Percentiles rank a stretch among this genome's conserved stretches.
Conservation (phyloP, 768 basidiomycete species). For the Hygrophorus pudorinus region DNA sequence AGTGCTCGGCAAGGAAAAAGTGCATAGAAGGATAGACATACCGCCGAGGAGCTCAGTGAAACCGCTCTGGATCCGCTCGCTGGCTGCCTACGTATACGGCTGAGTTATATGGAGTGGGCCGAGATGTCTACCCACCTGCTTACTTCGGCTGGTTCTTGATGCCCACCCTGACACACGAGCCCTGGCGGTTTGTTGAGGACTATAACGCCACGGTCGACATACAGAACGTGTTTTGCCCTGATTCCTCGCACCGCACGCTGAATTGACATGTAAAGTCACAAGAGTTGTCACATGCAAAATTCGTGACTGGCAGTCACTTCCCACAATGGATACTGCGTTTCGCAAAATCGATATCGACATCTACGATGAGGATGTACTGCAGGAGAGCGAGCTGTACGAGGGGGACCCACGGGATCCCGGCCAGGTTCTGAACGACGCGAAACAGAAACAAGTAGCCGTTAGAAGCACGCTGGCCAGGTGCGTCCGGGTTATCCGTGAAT, state of each 20-base stretch:
- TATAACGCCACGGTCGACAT: conserved; percentile 43
- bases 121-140: conserved; percentile 6
- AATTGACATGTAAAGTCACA: neutral
- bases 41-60: conserved; percentile 29
- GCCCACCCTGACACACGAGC: conserved; percentile 40
- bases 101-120: conserved; percentile 7
- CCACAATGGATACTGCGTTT: conserved; percentile 44
- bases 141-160: conserved; percentile 11
- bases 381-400: conserved; percentile 79
- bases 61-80: conserved; percentile 9
- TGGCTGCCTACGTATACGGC: neutral
- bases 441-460: conserved; percentile 62
- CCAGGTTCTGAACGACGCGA: conserved; percentile 67
- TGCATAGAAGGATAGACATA: conserved; percentile 17
- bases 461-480: conserved; percentile 68
- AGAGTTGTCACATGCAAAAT: no score
- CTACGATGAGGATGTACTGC: conserved; percentile 85
- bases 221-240: conserved; percentile 22
- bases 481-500: conserved; percentile 17
- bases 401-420: conserved; percentile 73
- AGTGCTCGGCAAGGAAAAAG: conserved; percentile 6
- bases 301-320: neutral
- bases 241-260: neutral
- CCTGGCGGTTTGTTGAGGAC: conserved; percentile 54
- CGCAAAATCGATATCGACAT: conserved; percentile 92